Base-by-base conservation (phyloP, 2,329 filamentous ascomycete genomes). In the Fusarium nodosum region DNA sequence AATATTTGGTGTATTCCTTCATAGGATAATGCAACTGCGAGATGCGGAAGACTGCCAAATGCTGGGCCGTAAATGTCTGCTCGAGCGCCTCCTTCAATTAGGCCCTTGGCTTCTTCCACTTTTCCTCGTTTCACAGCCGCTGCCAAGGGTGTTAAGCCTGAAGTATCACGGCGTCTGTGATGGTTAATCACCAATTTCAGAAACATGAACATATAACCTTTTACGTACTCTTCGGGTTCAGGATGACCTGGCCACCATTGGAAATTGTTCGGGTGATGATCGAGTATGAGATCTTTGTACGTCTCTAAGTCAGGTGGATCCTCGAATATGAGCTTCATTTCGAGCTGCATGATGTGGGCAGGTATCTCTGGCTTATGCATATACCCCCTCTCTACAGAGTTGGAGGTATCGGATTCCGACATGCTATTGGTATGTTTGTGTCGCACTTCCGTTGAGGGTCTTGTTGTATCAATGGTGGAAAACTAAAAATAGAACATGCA, bases 361-460 rank as follows among this genome's bases (percentile, higher is more conserved):
- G 26, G 18, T 30, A 10, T 10, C 4, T 30, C 44, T 31, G 26
- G 26, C 4, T 45, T 18, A n/a, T n/a, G 3, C 2, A 30, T 20
- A n/a, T 7, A 11, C 1, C 18, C 24, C 15, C 2, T 18, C 7
- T 1, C 4, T 13, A 8, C 2, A 9, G n/a, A 20, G 11, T 39
- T 7, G 11, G n/a, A 22, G n/a, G 36, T 7, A 39, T 20, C 20
- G 4, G 36, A 15, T 22, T 39, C n/a, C 8, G 12, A 39, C 36
- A 39, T 39, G 13, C 5, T 13, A n/a, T n/a, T n/a, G n/a, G 18
- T 38, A 20, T 20, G 36, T 20, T 13, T 38, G 34, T 12, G 16
- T 7, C 34, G 10, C 18, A 11, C 18, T n/a, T 11, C 18, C 5
- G 18, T 38, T 38, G 34, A 38, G 9, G 34, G 10, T 38, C 31